Evolutionary conservation across 805 yeast species (phyloP).

Genomic region (Myxozyma sirexii): DNA sequence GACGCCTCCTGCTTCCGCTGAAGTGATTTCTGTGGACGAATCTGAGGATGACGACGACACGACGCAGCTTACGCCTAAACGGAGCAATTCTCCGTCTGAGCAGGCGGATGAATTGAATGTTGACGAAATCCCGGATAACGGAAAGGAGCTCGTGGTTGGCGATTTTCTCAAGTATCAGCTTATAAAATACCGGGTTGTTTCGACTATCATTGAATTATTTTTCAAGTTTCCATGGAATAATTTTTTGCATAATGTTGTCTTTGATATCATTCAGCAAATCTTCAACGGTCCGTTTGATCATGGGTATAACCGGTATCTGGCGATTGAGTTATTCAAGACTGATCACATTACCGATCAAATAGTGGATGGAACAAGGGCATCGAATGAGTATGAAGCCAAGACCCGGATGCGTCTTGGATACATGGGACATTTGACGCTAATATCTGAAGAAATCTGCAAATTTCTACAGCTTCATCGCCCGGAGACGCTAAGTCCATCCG

Average conservation of each 20-base stretch:
- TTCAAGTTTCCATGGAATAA: slow-evolving; percentile 94
- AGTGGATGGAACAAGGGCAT: slow-evolving; percentile 61
- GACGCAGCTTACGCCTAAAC: slow-evolving; percentile 10
- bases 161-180: slow-evolving; percentile 83
- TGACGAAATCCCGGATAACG: slow-evolving; percentile 14
- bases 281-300: slow-evolving; percentile 84
- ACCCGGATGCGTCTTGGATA: slow-evolving; percentile 78
- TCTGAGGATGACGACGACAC: slow-evolving; percentile 1
- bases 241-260: slow-evolving; percentile 94
- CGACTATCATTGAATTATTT: slow-evolving; percentile 54
- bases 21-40: neutral
- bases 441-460: slow-evolving; percentile 94
- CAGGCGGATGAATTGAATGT: slow-evolving; percentile 33
- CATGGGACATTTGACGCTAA: slow-evolving; percentile 94
- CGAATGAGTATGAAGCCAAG: slow-evolving; percentile 61
- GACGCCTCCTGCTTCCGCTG: slow-evolving; percentile 7
- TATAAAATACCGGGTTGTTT: slow-evolving; percentile 53
- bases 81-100: slow-evolving; percentile 8
- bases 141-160: slow-evolving; percentile 67
- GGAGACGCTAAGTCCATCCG: slow-evolving; percentile 57
- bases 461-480: slow-evolving; percentile 66
- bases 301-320: slow-evolving; percentile 79
- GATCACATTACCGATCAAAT: slow-evolving; percentile 61
- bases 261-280: slow-evolving; percentile 93
- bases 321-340: slow-evolving; percentile 69